A percentile compares a stretch with the other conserved stretches of the same genome.
These are phyloP conservation scores for Cantharellus anzutake DNA, from an alignment of 768 basidiomycete genomes.

Conservation along the genomic window DNA sequence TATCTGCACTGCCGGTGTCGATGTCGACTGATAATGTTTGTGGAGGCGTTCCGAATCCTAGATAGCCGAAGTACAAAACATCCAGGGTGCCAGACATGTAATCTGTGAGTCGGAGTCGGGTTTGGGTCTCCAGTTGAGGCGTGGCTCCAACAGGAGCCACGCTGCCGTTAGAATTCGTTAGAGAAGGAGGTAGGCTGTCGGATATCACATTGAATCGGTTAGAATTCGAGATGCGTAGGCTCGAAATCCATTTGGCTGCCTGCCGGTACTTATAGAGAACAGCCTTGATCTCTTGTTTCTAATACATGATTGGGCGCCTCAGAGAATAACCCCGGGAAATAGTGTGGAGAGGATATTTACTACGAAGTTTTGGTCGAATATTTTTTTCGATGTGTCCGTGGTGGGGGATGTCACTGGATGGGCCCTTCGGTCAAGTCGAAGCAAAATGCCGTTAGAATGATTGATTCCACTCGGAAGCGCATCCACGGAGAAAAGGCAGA, in stretches of 20 bases:
- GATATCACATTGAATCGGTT: too few species aligned
- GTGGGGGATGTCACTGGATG: neutral
- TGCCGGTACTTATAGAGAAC: neutral
- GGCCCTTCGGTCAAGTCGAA: neutral
- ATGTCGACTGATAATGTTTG: constrained; percentile 38
- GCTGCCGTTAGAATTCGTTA: too few species aligned
- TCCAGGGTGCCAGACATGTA: constrained; percentile 23
- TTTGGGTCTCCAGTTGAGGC: neutral
- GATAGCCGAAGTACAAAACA: constrained; percentile 28
- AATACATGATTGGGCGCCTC: neutral
- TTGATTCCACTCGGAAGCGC: too few species aligned
- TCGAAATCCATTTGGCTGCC: neutral
- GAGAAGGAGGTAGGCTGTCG: too few species aligned
- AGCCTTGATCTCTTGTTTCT: neutral
- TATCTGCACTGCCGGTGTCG: constrained; percentile 50
- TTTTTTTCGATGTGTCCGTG: neutral
- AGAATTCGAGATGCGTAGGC: neutral
- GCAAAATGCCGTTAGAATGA: too few species aligned
- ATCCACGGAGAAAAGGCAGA: too few species aligned
- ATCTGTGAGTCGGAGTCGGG: constrained; percentile 20
- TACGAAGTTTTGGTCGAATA: neutral
- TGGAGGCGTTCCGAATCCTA: constrained; percentile 34
- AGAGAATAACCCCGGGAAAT: neutral
- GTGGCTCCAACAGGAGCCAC: neutral
- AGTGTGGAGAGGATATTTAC: neutral